Conservation (phyloP, 1,284 basidiomycete species). For the Apiotrichum laibachii region DNA sequence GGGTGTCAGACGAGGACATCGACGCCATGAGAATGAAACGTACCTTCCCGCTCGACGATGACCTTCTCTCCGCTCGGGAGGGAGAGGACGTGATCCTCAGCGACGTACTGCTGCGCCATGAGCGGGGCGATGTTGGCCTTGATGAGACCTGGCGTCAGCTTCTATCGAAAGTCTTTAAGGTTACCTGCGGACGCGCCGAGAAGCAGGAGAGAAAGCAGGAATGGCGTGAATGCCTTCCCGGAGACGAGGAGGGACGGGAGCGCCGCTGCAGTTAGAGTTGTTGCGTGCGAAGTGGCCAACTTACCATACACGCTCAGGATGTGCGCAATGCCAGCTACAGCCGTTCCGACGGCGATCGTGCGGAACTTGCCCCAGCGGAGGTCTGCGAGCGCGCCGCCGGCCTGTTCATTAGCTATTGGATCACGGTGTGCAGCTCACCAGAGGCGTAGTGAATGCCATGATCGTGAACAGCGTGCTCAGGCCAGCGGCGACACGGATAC, state of each 20-base stretch:
- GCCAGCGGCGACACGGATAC: slow-evolving; percentile 24
- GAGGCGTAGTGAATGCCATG: slow-evolving; percentile 23
- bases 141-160: slow-evolving; percentile 18
- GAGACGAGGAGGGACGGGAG: slow-evolving; percentile 17
- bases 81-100: slow-evolving; percentile 12
- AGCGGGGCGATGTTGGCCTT: slow-evolving; percentile 28
- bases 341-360: slow-evolving; percentile 22
- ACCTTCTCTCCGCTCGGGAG: slow-evolving; percentile 21
- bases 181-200: slow-evolving; percentile 22
- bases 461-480: slow-evolving; percentile 25
- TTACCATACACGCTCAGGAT: slow-evolving; percentile 22
- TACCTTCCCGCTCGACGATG: slow-evolving; percentile 25
- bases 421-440: slow-evolving; percentile 15
- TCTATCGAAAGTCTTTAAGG: background rate
- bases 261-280: slow-evolving; percentile 12
- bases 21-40: background rate
- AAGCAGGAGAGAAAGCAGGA: slow-evolving; percentile 17
- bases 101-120: slow-evolving; percentile 27
- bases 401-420: slow-evolving; percentile 10
- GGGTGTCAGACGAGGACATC: background rate
- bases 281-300: too few relatives aligned
- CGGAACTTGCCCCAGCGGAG: slow-evolving; percentile 25
- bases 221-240: slow-evolving; percentile 18
- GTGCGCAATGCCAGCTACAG: slow-evolving; percentile 18
- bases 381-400: slow-evolving; percentile 24